Conservation (phyloP, 1,139 yeast species). For the Geotrichum phurueaensis region DNA sequence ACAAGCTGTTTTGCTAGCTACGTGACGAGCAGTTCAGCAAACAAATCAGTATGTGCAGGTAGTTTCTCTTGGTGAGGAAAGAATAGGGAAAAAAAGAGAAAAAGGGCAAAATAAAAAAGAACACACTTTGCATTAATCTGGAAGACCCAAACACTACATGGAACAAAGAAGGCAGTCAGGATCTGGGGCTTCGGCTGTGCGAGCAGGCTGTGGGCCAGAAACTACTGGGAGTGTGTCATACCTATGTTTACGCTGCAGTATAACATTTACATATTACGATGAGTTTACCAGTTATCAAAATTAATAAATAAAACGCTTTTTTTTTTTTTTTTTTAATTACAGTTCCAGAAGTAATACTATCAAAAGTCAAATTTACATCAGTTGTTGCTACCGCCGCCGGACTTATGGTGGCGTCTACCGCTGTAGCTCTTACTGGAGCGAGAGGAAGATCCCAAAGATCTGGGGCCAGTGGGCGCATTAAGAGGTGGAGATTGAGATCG, state of each 20-base stretch:
- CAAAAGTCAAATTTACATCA: neutral
- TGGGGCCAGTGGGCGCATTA: constrained; percentile 29
- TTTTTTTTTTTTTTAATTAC: neutral
- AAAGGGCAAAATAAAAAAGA: neutral
- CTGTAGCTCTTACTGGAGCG: constrained; percentile 10
- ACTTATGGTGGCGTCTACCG: constrained; percentile 8
- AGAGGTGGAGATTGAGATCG: constrained; percentile 28
- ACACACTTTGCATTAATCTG: neutral
- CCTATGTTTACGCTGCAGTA: neutral
- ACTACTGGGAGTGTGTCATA: neutral
- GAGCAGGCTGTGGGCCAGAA: neutral
- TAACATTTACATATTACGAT: neutral
- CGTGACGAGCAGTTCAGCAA: neutral
- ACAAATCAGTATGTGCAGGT: neutral
- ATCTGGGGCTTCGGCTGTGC: neutral
- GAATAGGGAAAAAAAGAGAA: neutral
- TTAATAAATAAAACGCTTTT: neutral
- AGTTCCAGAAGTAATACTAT: neutral
- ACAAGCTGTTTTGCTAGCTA: neutral
- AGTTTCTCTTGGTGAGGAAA: neutral
- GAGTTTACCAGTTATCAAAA: neutral
- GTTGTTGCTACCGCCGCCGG: constrained; percentile 22
- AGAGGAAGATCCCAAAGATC: constrained; percentile 17
- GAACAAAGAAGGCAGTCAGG: neutral
- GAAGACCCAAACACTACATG: neutral